phyloP scores from a whole-genome alignment of 352 stramenopile species.

The Phytopythium boreale region DNA sequence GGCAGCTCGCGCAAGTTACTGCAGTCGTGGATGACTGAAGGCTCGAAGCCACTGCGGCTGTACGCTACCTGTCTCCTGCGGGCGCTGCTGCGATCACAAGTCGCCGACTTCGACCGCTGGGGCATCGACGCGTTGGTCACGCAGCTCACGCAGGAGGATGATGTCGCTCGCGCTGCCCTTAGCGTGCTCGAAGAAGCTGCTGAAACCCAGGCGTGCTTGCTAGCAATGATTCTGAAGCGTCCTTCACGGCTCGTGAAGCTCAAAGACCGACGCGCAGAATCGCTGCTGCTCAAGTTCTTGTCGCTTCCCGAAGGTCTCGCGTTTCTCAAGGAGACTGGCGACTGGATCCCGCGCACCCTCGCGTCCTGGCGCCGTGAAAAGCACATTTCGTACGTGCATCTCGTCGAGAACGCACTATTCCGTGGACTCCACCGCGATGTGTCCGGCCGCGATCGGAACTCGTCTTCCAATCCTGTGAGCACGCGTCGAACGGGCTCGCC shows the following conservation, averaged over 20 bases:
- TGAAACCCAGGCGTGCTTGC: constrained; percentile 76
- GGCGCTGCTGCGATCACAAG: constrained; percentile 76
- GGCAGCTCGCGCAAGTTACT: constrained; percentile 84
- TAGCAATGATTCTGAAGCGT: constrained; percentile 83
- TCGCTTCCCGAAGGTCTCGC: constrained; percentile 74
- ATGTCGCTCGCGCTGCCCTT: constrained; percentile 80
- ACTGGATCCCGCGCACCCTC: constrained; percentile 83
- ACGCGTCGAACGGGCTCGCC: constrained; percentile 52
- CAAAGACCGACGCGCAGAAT: constrained; percentile 77
- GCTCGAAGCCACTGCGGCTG: constrained; percentile 78
- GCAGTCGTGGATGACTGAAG: constrained; percentile 86
- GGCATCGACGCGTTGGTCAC: constrained; percentile 84
- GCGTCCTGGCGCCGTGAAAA: constrained; percentile 77
- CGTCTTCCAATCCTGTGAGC: constrained; percentile 18
- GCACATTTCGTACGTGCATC: constrained; percentile 83
- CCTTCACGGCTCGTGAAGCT: constrained; percentile 76
- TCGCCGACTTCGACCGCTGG: constrained; percentile 88
- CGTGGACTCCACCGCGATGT: constrained; percentile 80
- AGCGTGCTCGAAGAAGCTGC: constrained; percentile 86
- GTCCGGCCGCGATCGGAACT: constrained; percentile 55
- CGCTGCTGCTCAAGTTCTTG: constrained; percentile 79
- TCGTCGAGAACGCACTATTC: constrained; percentile 79
- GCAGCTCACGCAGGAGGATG: constrained; percentile 82
- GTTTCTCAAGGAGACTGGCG: constrained; percentile 74
- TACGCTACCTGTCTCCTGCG: constrained; percentile 85